Evolutionary conservation across 2,329 filamentous ascomycete genomes (phyloP).

Genomic region (Pseudocercospora eumusae): DNA sequence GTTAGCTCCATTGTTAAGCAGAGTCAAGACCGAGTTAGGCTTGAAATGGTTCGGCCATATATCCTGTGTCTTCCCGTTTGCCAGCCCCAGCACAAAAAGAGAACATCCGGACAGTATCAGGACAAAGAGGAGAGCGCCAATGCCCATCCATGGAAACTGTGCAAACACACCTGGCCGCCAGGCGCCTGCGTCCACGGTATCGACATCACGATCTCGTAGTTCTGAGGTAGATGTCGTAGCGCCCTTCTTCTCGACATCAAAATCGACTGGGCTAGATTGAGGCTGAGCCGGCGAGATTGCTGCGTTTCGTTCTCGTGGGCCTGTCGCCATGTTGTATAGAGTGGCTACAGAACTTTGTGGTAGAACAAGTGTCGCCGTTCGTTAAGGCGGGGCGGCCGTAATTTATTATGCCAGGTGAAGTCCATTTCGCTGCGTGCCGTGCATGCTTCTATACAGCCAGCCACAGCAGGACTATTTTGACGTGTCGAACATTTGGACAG

Average conservation of each 20-base stretch:
- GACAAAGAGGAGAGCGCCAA: constrained; percentile 3
- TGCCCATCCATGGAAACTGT: constrained; percentile 9
- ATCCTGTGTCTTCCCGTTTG: neutral
- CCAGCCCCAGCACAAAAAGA: neutral
- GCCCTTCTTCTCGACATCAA: neutral
- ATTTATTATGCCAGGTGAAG: neutral
- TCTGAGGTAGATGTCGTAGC: neutral
- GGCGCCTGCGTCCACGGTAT: neutral
- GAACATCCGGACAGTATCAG: neutral
- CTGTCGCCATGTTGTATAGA: neutral
- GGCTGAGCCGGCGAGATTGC: neutral
- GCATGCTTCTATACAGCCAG: neutral
- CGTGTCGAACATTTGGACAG: neutral
- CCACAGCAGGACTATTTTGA: neutral
- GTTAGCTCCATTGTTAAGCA: constrained; percentile 26
- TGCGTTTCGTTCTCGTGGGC: neutral
- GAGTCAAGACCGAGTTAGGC: constrained; percentile 24
- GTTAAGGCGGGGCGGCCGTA: neutral
- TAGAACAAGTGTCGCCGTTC: neutral
- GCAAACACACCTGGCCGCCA: constrained; percentile 8
- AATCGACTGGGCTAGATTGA: neutral
- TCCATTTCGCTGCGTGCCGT: neutral
- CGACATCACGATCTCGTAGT: neutral
- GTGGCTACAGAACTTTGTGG: neutral
- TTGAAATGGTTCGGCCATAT: neutral